Percentiles rank a stretch among this genome's conserved stretches.
Conservation (phyloP, 495 filamentous ascomycete species). For the Penicillium crystallinum region DNA sequence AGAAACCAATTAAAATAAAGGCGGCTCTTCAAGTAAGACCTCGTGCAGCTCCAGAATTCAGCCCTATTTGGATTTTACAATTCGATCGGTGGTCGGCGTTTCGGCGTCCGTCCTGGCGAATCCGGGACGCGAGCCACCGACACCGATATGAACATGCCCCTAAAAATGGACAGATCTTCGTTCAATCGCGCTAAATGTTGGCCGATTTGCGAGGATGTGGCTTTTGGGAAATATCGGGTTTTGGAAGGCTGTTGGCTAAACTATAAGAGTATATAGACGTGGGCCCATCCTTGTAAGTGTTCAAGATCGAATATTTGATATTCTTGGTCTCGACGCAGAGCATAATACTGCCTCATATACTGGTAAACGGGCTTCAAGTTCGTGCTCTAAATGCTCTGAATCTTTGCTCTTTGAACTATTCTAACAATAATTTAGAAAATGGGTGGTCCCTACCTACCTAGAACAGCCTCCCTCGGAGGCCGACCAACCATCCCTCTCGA, state of each 20-base stretch:
- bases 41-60: too few species aligned
- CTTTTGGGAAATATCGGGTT: not conserved
- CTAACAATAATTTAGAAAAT: not conserved
- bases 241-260: too few species aligned
- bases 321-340: too few species aligned
- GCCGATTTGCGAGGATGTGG: not conserved
- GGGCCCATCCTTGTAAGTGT: too few species aligned
- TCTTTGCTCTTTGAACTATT: not conserved
- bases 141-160: not conserved
- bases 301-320: too few species aligned
- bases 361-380: not conserved
- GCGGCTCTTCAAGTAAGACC: too few species aligned
- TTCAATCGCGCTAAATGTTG: not conserved
- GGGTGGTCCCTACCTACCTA: conserved; percentile 38
- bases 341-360: too few species aligned
- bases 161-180: not conserved
- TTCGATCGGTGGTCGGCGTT: conserved; percentile 7
- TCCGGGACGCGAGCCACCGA: conserved; percentile 1
- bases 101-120: conserved; percentile 6
- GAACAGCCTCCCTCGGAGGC: conserved; percentile 53
- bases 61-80: too few species aligned
- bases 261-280: too few species aligned
- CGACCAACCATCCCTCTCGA: conserved; percentile 52
- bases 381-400: not conserved
- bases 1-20: too few species aligned